phyloP scores from a whole-genome alignment of 176 grass and related monocot species.

The Triticum monococcum region DNA sequence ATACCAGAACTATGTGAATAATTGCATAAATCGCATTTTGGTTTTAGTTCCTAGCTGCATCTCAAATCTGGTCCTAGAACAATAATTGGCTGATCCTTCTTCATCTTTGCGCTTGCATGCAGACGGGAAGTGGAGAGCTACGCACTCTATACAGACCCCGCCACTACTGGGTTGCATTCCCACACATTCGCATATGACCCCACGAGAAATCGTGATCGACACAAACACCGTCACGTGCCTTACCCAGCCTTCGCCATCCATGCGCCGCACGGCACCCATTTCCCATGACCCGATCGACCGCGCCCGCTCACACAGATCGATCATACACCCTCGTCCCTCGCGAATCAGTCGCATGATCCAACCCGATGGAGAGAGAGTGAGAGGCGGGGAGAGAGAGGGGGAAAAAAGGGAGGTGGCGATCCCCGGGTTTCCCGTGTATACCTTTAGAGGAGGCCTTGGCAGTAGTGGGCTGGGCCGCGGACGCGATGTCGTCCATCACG shows the following conservation, averaged over 20 bases:
- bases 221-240: conserved; percentile 15
- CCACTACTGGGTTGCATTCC: background rate
- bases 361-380: background rate
- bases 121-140: background rate
- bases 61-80: background rate
- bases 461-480: conserved; percentile 47
- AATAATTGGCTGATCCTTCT: background rate
- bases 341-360: background rate
- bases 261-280: conserved; percentile 12
- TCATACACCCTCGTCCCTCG: background rate
- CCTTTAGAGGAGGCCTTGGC: conserved; percentile 86
- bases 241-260: conserved; percentile 23
- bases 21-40: background rate
- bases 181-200: background rate
- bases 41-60: background rate
- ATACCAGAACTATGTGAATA: background rate
- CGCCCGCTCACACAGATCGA: background rate
- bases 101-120: conserved; percentile 39
- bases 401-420: background rate
- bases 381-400: background rate
- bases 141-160: background rate
- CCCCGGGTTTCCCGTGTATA: background rate
- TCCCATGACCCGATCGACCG: conserved; percentile 2
- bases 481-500: conserved; percentile 71
- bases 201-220: conserved; percentile 25